phyloP scores from a whole-genome alignment of 108 stramenopile species.

The Nitzschia sp. region DNA sequence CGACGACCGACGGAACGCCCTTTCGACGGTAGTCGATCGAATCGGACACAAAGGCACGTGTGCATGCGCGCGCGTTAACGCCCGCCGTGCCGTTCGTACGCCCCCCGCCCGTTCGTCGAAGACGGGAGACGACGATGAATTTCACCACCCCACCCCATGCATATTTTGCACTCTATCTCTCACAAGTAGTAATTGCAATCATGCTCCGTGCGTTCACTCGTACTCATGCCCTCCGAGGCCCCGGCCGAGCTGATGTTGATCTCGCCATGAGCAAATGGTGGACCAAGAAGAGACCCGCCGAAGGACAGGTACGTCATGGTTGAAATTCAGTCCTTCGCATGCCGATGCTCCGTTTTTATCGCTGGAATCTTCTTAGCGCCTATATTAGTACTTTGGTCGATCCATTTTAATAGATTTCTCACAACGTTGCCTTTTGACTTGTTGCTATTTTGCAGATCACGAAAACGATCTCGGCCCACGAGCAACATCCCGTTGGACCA shows the following conservation, averaged over 20 bases:
- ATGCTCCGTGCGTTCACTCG: constrained; percentile 43
- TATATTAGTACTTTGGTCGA: constrained; percentile 9
- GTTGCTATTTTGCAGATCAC: constrained; percentile 49
- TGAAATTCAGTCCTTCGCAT: neutral
- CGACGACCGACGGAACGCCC: too few relatives aligned
- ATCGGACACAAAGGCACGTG: too few relatives aligned
- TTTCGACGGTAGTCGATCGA: too few relatives aligned
- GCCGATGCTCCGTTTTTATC: neutral
- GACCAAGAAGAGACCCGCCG: constrained; percentile 73
- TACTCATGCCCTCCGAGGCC: constrained; percentile 34
- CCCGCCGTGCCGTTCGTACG: too few relatives aligned
- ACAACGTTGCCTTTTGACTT: neutral
- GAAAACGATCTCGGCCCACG: constrained; percentile 76
- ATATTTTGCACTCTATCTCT: too few relatives aligned
- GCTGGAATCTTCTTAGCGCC: constrained; percentile 18
- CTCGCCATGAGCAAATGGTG: constrained; percentile 79
- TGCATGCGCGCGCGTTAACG: too few relatives aligned
- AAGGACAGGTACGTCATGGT: constrained; percentile 57
- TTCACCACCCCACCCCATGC: too few relatives aligned
- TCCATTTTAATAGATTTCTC: too few relatives aligned
- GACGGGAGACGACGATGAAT: too few relatives aligned
- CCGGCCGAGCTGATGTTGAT: constrained; percentile 54
- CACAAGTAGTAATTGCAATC: too few relatives aligned
- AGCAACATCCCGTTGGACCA: constrained; percentile 71
- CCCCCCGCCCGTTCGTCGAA: too few relatives aligned